phyloP scores from a whole-genome alignment of 805 yeast species.

The Yamadazyma ubonensis region DNA sequence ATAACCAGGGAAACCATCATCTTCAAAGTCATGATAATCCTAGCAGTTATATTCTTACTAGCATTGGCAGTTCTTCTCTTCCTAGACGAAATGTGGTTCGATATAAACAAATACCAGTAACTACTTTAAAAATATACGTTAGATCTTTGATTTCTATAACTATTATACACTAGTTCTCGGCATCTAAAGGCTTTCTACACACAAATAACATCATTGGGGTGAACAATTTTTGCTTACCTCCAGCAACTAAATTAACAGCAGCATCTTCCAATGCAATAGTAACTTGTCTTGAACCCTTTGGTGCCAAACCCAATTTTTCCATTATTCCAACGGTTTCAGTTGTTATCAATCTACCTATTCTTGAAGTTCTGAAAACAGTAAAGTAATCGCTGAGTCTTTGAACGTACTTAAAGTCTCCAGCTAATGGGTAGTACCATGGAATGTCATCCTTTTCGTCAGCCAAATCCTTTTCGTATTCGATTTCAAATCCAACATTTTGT shows the following conservation, averaged over 20 bases:
- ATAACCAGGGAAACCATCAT: too few relatives aligned
- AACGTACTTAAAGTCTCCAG: slow-evolving; percentile 89
- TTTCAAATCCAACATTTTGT: slow-evolving; percentile 80
- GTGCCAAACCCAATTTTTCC: slow-evolving; percentile 86
- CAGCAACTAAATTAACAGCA: slow-evolving; percentile 90
- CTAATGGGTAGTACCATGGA: slow-evolving; percentile 97
- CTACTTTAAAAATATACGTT: background rate
- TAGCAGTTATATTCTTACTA: too few relatives aligned
- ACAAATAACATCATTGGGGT: slow-evolving; percentile 98
- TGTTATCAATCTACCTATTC: slow-evolving; percentile 81
- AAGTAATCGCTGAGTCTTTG: slow-evolving; percentile 75
- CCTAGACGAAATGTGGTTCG: too few relatives aligned
- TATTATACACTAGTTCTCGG: slow-evolving; percentile 9
- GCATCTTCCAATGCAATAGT: slow-evolving; percentile 95
- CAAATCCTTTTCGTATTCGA: slow-evolving; percentile 73
- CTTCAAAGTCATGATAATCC: too few relatives aligned
- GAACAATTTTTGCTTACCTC: slow-evolving; percentile 86
- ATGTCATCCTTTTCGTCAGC: slow-evolving; percentile 79
- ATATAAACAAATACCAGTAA: too few relatives aligned
- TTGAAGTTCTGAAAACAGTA: slow-evolving; percentile 87
- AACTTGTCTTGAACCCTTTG: slow-evolving; percentile 85
- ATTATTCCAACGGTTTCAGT: slow-evolving; percentile 75
- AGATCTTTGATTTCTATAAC: slow-evolving; percentile 8
- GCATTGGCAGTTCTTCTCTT: too few relatives aligned
- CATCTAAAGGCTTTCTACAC: slow-evolving; percentile 67